These are phyloP conservation scores for Metarhizium anisopliae DNA, from an alignment of 2,329 filamentous ascomycete genomes.

Conservation along the genomic window DNA sequence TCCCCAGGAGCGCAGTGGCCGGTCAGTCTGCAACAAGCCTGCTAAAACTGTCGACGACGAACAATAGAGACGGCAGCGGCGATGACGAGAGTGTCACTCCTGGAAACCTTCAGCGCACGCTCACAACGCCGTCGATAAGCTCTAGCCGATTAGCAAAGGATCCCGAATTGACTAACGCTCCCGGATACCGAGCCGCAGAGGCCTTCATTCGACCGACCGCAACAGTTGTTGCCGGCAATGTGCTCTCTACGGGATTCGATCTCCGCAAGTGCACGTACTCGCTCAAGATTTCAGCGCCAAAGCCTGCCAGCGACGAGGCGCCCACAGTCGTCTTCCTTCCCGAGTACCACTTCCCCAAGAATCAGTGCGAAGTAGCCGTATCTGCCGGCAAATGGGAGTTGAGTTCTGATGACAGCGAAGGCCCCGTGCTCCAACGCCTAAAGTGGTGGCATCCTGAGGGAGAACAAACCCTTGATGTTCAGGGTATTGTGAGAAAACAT, in stretches of 20 bases:
- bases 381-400: constrained; percentile 89
- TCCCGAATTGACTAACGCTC: constrained; percentile 50
- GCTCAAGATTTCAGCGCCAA: constrained; percentile 56
- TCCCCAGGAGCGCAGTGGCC: constrained; percentile 32
- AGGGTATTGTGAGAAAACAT: constrained; percentile 60
- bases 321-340: constrained; percentile 83
- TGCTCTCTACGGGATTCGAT: constrained; percentile 72
- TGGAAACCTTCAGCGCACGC: constrained; percentile 62
- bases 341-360: constrained; percentile 82
- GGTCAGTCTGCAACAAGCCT: constrained; percentile 37
- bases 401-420: constrained; percentile 60
- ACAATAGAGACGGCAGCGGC: constrained; percentile 30
- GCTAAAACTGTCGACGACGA: constrained; percentile 13
- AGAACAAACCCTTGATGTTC: constrained; percentile 69
- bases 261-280: constrained; percentile 69
- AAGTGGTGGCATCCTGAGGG: constrained; percentile 91
- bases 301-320: constrained; percentile 47
- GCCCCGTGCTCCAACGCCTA: constrained; percentile 63
- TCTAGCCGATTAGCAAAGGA: constrained; percentile 43
- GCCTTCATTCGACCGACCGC: constrained; percentile 85
- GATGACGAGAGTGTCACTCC: constrained; percentile 59
- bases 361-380: constrained; percentile 62
- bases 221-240: constrained; percentile 61
- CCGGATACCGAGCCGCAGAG: constrained; percentile 82
- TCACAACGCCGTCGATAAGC: constrained; percentile 60